Percentiles rank a stretch among this genome's conserved stretches.
Conservation (phyloP, 2,329 filamentous ascomycete species). For the Simplicillium aogashimaense region DNA sequence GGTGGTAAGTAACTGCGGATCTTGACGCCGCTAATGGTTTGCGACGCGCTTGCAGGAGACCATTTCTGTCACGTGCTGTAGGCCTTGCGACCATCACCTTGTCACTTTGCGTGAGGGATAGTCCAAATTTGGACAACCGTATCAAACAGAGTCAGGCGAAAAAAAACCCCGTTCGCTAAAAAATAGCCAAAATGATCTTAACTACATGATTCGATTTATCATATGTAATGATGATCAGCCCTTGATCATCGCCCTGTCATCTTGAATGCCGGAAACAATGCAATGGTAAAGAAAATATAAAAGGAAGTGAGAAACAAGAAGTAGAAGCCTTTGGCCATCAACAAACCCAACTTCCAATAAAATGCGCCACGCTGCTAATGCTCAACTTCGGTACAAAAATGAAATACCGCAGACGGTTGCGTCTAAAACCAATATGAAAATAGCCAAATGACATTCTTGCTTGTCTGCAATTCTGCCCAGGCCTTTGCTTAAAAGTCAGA, state of each 20-base stretch:
- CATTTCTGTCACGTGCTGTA: neutral
- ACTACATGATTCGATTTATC: neutral
- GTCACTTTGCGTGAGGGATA: no score
- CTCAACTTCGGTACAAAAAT: slow-evolving; percentile 1
- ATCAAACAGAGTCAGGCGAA: no score
- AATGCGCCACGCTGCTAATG: slow-evolving; percentile 5
- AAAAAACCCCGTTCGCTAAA: no score
- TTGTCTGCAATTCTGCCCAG: neutral
- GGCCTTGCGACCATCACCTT: no score
- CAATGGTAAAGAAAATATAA: slow-evolving; percentile 5
- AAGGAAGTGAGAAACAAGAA: neutral
- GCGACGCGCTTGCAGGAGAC: slow-evolving; percentile 2
- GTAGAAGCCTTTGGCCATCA: neutral
- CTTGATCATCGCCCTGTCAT: slow-evolving; percentile 2
- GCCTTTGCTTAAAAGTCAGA: slow-evolving; percentile 59
- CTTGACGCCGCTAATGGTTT: neutral
- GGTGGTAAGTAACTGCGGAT: no score
- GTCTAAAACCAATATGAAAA: neutral
- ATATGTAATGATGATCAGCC: slow-evolving; percentile 11
- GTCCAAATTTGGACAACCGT: no score
- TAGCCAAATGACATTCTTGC: neutral
- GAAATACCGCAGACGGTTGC: slow-evolving; percentile 1
- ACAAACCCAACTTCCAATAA: neutral
- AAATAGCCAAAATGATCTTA: neutral
- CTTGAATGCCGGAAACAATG: no score